Base-by-base conservation (phyloP, 2,329 filamentous ascomycete species). In the Bipolaris bicolor region DNA sequence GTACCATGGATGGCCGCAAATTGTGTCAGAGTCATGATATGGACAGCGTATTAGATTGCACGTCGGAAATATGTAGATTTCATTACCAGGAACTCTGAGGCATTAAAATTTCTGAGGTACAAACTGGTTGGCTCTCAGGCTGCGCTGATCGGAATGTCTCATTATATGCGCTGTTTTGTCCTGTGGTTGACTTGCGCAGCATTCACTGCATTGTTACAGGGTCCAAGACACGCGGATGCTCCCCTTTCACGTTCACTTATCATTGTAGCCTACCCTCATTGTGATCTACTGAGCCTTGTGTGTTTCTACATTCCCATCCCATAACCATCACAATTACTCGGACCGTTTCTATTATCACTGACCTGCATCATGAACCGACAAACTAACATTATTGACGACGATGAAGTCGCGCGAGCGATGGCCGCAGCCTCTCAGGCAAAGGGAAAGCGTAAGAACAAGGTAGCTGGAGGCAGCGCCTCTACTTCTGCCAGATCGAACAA, bases 321-420 rank as follows among this genome's bases (percentile, higher is more conserved):
- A 20, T 24, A 13, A 22, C 18, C 11, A 13, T 16, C 10, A 9
- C 39, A 22, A 6, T 9, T 7, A 22, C 18, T 20, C 18, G 7
- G 20, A 41, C 11, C 10, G 5, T 13, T 20, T 22, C 7, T 6
- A 41, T 22, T 11, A 13, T 20, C 39, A 41, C 20, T 22, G 18
- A 24, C 16, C 39, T 13, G 39, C 13, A 49, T 5, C 20, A 49
- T 40, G 45, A 40, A 43, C 20, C 58, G 37, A 20, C 52, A 29
- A 13, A 49, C 45, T 6, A 58, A 44, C n/a, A 58, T 61, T 9
- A 43, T 58, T 11, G 50, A 52, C 20, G 29, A 49, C 24, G 29
- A 52, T 1, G 49, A 50, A 37, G 51, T 52, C 44, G 44, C 37
- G 6, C 48, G 22, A 7, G 52, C 37, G n/a, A 53, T 45, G 33